A percentile compares a stretch with the other conserved stretches of the same genome.
phyloP scores from a whole-genome alignment of 2,329 filamentous ascomycete species.

The Penicillium hordei region DNA sequence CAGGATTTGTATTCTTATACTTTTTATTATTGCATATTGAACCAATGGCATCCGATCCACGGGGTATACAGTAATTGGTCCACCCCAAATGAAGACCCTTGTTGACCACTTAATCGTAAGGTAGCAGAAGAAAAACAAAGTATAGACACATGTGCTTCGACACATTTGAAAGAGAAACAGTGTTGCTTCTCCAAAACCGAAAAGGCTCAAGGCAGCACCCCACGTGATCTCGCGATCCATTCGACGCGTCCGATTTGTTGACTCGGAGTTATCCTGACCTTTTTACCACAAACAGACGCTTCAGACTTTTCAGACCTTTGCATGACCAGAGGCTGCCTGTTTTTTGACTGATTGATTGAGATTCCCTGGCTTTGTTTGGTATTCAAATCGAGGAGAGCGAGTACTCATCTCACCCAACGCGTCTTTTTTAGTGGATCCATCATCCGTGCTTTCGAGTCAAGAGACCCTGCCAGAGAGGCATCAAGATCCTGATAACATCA shows the following conservation, averaged over 20 bases:
- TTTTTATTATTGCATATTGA: conserved; percentile 1
- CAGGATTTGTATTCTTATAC: conserved; percentile 8
- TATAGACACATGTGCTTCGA: background rate
- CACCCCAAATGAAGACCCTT: background rate
- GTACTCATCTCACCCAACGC: background rate
- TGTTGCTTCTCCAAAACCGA: conserved; percentile 10
- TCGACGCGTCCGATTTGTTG: conserved; percentile 33
- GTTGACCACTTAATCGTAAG: background rate
- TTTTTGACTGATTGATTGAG: background rate
- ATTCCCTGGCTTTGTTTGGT: background rate
- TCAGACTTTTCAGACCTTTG: background rate
- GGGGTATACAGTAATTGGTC: background rate
- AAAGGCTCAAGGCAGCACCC: conserved; percentile 4
- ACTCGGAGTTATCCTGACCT: conserved; percentile 7
- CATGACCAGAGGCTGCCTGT: background rate
- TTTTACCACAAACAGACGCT: conserved; percentile 25
- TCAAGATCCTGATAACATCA: too few relatives aligned
- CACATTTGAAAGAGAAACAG: background rate
- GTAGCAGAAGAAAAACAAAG: background rate
- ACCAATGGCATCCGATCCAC: background rate
- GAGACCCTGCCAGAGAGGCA: background rate
- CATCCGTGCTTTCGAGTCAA: background rate
- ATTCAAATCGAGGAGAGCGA: background rate
- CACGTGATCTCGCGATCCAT: conserved; percentile 42
- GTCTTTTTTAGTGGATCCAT: conserved; percentile 1